A percentile compares a stretch with the other conserved stretches of the same genome.
phyloP scores from a whole-genome alignment of 805 yeast species.

The Hanseniaspora vineae region DNA sequence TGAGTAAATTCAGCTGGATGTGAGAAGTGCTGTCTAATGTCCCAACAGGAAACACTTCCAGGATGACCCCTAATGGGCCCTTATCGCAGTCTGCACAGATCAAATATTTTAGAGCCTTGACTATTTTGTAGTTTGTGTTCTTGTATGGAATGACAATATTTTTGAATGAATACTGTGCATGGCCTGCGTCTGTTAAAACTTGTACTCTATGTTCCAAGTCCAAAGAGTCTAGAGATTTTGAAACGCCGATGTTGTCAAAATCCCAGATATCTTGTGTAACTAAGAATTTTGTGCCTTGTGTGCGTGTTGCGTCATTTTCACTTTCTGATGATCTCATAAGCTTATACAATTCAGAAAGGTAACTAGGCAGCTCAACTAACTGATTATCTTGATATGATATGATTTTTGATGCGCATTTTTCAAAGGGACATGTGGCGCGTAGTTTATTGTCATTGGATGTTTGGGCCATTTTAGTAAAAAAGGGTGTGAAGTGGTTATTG shows the following conservation, averaged over 20 bases:
- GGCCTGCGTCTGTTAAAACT: too few species aligned
- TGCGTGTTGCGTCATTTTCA: not conserved
- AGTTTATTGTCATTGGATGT: not conserved
- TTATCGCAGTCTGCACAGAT: slow-evolving; percentile 67
- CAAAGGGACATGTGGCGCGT: slow-evolving; percentile 15
- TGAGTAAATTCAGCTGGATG: not conserved
- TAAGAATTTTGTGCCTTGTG: slow-evolving; percentile 23
- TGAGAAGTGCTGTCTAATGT: not conserved
- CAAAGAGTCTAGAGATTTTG: slow-evolving; percentile 21
- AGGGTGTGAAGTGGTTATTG: too few species aligned
- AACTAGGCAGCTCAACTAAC: slow-evolving; percentile 6
- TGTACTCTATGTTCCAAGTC: slow-evolving; percentile 1
- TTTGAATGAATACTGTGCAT: not conserved
- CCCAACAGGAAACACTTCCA: slow-evolving; percentile 27
- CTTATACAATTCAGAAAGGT: slow-evolving; percentile 9
- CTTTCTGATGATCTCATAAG: slow-evolving; percentile 3
- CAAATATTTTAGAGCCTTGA: slow-evolving; percentile 37
- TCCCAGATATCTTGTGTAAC: slow-evolving; percentile 55
- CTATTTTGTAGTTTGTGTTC: slow-evolving; percentile 12
- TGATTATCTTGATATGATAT: slow-evolving; percentile 8
- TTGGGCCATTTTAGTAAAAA: too few species aligned
- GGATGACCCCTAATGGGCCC: slow-evolving; percentile 57
- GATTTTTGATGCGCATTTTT: slow-evolving; percentile 13
- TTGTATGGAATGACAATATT: slow-evolving; percentile 4
- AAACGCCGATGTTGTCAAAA: slow-evolving; percentile 69